phyloP scores from a whole-genome alignment of 768 basidiomycete species.

The Xerocomellus chrysenteron region DNA sequence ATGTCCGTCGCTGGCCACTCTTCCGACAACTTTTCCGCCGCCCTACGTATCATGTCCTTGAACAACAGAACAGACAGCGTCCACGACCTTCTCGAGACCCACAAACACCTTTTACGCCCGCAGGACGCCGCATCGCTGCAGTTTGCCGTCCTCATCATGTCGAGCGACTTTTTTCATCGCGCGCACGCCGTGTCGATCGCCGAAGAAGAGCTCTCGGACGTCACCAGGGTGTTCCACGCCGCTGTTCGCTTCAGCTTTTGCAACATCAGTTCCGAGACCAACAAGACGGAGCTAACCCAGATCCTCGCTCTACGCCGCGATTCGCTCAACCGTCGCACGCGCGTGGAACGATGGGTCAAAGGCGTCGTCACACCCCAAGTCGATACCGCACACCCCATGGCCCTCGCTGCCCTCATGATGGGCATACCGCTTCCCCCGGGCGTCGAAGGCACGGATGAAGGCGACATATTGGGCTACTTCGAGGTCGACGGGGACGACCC shows the following conservation, averaged over 20 bases:
- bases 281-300: conserved; percentile 42
- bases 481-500: conserved; percentile 53
- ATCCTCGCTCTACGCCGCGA: conserved; percentile 45
- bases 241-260: conserved; percentile 48
- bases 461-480: conserved; percentile 50
- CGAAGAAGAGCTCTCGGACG: conserved; percentile 53
- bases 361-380: conserved; percentile 41
- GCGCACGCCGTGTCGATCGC: conserved; percentile 41
- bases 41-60: conserved; percentile 50
- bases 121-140: conserved; percentile 51
- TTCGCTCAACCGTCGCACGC: conserved; percentile 41
- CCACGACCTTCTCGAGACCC: conserved; percentile 41
- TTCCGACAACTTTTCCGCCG: conserved; percentile 52
- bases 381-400: conserved; percentile 47
- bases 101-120: conserved; percentile 60
- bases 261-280: conserved; percentile 41
- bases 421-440: conserved; percentile 45
- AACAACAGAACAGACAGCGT: conserved; percentile 38
- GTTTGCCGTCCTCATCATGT: conserved; percentile 41
- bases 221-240: conserved; percentile 41
- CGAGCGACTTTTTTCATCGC: conserved; percentile 26
- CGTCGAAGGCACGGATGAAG: conserved; percentile 38
- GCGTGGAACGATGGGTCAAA: conserved; percentile 55
- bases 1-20: conserved; percentile 45
- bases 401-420: conserved; percentile 67